Percentiles rank a stretch among this genome's conserved stretches.
These are phyloP conservation scores for Ambrosia hybrid DNA, from an alignment of 140 eudicot genomes.

Conservation along the genomic window DNA sequence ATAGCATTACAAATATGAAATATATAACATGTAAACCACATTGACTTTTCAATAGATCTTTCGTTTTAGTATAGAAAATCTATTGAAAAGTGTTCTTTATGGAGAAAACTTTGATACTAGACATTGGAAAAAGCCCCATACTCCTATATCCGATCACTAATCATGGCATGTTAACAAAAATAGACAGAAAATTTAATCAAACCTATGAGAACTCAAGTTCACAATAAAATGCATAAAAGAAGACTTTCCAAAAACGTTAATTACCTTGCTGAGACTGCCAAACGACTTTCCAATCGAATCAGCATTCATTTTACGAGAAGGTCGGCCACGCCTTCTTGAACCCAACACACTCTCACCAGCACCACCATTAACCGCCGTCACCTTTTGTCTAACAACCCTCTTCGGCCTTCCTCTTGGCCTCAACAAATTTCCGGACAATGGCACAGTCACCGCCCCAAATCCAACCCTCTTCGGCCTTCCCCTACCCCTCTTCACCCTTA, in stretches of 20 bases:
- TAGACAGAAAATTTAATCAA: too few relatives aligned
- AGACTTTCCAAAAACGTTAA: neutral
- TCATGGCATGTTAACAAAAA: neutral
- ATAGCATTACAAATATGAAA: too few relatives aligned
- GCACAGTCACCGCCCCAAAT: conserved; percentile 38
- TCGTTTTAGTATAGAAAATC: neutral
- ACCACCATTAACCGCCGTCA: conserved; percentile 36
- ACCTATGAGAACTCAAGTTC: too few relatives aligned
- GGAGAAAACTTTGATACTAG: neutral
- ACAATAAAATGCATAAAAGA: too few relatives aligned
- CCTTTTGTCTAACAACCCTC: conserved; percentile 28
- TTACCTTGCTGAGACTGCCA: conserved; percentile 54
- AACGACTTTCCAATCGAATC: conserved; percentile 31
- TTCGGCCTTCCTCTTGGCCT: conserved; percentile 58
- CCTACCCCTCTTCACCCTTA: conserved; percentile 41
- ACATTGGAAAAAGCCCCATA: neutral
- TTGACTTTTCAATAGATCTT: neutral
- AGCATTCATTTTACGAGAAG: conserved; percentile 38
- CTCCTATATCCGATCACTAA: neutral
- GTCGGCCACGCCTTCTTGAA: conserved; percentile 56
- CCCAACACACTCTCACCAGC: conserved; percentile 35
- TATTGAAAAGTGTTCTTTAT: neutral
- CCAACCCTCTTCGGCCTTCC: conserved; percentile 47
- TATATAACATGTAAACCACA: neutral
- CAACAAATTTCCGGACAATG: conserved; percentile 29